Percentiles rank a stretch among this genome's conserved stretches.
These are phyloP conservation scores for Plasmodium chabaudi DNA, from an alignment of 169 alveolate species.

Conservation along the genomic window DNA sequence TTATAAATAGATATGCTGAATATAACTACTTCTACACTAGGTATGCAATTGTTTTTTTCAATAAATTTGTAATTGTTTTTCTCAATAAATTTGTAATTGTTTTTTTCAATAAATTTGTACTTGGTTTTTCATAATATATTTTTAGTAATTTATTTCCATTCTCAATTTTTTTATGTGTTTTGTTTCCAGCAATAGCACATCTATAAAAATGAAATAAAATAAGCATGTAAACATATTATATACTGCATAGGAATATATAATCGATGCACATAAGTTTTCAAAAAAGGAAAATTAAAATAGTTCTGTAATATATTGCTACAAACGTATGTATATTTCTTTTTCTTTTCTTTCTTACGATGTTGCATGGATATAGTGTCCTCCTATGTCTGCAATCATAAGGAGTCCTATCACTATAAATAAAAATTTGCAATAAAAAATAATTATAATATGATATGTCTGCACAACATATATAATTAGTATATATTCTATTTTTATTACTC, in stretches of 20 bases:
- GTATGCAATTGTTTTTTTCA: neutral
- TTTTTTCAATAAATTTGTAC: slow-evolving; percentile 3
- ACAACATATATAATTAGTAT: too few relatives aligned
- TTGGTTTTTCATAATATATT: slow-evolving; percentile 67
- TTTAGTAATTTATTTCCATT: slow-evolving; percentile 58
- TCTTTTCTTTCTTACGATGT: slow-evolving; percentile 65
- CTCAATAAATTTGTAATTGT: too few relatives aligned
- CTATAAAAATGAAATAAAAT: slow-evolving; percentile 12
- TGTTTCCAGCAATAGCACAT: slow-evolving; percentile 75
- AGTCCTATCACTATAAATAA: slow-evolving; percentile 50
- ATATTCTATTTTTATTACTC: neutral
- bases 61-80: too few relatives aligned
- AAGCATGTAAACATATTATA: neutral
- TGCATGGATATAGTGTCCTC: slow-evolving; percentile 73
- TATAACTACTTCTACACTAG: neutral
- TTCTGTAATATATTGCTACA: neutral
- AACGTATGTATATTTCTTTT: neutral
- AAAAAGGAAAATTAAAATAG: too few relatives aligned
- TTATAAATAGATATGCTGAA: neutral
- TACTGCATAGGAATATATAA: too few relatives aligned
- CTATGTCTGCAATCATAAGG: slow-evolving; percentile 77
- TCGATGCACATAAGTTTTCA: too few relatives aligned
- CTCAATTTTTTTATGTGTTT: slow-evolving; percentile 75
- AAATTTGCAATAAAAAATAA: neutral
- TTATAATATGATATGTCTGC: too few relatives aligned